Conservation (phyloP, 352 stramenopile genomes). For the Globisporangium spiculum region DNA sequence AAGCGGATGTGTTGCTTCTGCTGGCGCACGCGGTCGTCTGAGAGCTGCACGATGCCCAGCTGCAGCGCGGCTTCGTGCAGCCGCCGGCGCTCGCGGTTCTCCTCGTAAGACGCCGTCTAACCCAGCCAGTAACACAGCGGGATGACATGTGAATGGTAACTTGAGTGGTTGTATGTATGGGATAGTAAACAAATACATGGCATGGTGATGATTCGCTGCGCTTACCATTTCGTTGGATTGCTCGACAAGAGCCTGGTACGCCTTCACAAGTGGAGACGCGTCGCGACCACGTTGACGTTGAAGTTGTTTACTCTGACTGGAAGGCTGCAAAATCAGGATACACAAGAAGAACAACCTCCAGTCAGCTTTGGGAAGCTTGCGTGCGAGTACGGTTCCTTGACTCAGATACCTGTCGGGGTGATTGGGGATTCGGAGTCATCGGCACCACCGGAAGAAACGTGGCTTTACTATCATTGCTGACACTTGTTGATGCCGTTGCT, state of each 20-base stretch:
- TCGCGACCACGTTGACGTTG: slow-evolving; percentile 17
- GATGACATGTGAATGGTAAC: not conserved
- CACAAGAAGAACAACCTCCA: not conserved
- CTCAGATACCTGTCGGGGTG: slow-evolving; percentile 4
- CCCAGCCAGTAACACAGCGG: not conserved
- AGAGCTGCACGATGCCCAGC: slow-evolving; percentile 62
- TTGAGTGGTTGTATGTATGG: not conserved
- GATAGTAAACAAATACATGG: not conserved
- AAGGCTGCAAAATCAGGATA: not conserved
- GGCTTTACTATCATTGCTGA: not conserved
- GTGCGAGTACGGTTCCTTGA: no score
- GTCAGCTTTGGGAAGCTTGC: not conserved
- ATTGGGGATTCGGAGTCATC: not conserved
- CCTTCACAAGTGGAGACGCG: slow-evolving; percentile 37
- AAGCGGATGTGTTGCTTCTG: slow-evolving; percentile 63
- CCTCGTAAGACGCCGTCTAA: slow-evolving; percentile 28
- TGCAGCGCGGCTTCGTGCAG: slow-evolving; percentile 40
- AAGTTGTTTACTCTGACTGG: not conserved
- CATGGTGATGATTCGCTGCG: not conserved
- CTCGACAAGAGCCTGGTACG: slow-evolving; percentile 51
- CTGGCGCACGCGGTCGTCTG: slow-evolving; percentile 40
- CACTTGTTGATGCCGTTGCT: not conserved
- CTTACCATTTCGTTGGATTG: slow-evolving; percentile 49
- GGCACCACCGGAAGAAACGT: slow-evolving; percentile 15
- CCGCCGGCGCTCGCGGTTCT: slow-evolving; percentile 30